Percentiles rank a stretch among this genome's conserved stretches.
These are phyloP conservation scores for Endotrypanum monterogeii DNA, from an alignment of 208 protist genomes.

Conservation along the genomic window DNA sequence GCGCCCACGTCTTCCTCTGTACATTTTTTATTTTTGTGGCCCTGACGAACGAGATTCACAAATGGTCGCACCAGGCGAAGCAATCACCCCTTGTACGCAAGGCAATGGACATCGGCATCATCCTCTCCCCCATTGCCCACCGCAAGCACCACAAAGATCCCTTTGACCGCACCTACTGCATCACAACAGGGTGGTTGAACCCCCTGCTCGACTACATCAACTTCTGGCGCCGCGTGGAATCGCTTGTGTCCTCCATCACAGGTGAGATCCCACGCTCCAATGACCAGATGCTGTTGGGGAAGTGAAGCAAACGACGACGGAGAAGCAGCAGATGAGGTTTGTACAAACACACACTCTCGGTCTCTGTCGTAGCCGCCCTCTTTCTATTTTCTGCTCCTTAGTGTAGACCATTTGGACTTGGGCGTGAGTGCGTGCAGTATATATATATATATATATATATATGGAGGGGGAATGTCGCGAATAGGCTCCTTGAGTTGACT, in stretches of 20 bases:
- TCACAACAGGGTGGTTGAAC: constrained; percentile 96
- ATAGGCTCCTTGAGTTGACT: too few relatives aligned
- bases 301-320: constrained; percentile 30
- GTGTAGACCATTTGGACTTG: too few relatives aligned
- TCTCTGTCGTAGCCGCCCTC: too few relatives aligned
- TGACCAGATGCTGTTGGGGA: constrained; percentile 78
- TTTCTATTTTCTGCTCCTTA: too few relatives aligned
- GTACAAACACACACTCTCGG: too few relatives aligned
- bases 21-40: constrained; percentile 81
- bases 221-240: constrained; percentile 91
- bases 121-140: constrained; percentile 87
- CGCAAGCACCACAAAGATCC: constrained; percentile 91
- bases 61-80: constrained; percentile 91
- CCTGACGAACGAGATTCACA: constrained; percentile 95
- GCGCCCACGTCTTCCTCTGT: constrained; percentile 69
- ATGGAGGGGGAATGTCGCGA: too few relatives aligned
- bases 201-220: constrained; percentile 76
- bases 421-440: too few relatives aligned
- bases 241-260: constrained; percentile 75
- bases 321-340: too few relatives aligned
- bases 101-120: constrained; percentile 72
- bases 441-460: too few relatives aligned
- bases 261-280: constrained; percentile 83
- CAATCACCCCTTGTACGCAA: constrained; percentile 57
- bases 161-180: constrained; percentile 94